Conservation (phyloP, 176 grass and related monocot species). For the Avena insularis region DNA sequence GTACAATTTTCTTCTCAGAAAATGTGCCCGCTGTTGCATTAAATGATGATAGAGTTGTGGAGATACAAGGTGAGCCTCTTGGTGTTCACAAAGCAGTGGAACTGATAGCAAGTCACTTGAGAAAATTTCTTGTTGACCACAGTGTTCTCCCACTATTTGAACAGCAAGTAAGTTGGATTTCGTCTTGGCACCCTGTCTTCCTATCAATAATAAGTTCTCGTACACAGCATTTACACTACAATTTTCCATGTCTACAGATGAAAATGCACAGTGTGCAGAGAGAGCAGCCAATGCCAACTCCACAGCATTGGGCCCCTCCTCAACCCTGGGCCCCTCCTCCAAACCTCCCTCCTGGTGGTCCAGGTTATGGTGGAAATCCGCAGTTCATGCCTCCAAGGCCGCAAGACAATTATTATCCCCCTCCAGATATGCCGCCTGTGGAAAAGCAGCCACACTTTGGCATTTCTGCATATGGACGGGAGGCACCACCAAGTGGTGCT, state of each 20-base stretch:
- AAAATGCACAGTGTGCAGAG: conserved; percentile 64
- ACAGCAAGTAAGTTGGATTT: conserved; percentile 59
- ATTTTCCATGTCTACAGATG: conserved; percentile 56
- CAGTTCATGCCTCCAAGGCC: conserved; percentile 75
- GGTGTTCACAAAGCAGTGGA: conserved; percentile 84
- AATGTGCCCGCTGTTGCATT: conserved; percentile 84
- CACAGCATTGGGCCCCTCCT: conserved; percentile 73
- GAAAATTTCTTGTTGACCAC: conserved; percentile 94
- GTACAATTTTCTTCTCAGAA: conserved; percentile 54
- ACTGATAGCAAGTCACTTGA: conserved; percentile 77
- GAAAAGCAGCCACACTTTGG: conserved; percentile 85
- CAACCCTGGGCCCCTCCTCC: conserved; percentile 72
- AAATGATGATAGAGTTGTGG: conserved; percentile 91
- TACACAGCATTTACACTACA: conserved; percentile 26
- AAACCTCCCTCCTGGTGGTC: conserved; percentile 54
- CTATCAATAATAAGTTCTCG: conserved; percentile 1
- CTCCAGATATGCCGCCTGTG: conserved; percentile 45
- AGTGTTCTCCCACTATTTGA: conserved; percentile 90
- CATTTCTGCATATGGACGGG: conserved; percentile 74
- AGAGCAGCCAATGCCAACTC: conserved; percentile 65
- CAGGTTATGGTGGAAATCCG: conserved; percentile 73
- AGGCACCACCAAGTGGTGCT: conserved; percentile 52
- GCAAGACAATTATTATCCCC: conserved; percentile 68
- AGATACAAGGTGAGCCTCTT: conserved; percentile 84
- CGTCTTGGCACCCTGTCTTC: background rate